Evolutionary conservation across 495 filamentous ascomycete genomes (phyloP), one percentile per base, ranked within the genome.

Genomic region (Opeltia flavorubescens): DNA sequence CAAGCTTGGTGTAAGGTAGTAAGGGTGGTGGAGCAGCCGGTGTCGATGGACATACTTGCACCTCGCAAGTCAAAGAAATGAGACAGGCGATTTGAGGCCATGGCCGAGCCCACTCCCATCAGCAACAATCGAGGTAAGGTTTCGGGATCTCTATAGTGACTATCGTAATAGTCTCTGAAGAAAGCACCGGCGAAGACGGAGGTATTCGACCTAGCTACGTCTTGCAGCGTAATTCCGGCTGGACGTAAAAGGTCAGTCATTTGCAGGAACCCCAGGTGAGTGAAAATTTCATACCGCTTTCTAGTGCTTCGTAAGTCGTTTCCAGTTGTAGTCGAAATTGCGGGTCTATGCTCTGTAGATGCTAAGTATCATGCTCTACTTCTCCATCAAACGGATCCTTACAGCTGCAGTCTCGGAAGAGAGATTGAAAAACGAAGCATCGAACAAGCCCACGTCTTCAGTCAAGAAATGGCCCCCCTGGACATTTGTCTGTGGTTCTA

Each of bases 281-380:
- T n/a, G n/a, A n/a, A n/a, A n/a, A n/a, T n/a, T n/a, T n/a, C n/a
- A n/a, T 33, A 46, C 50, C 53, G 24, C 50, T 34, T 51, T 78
- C 75, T 9, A 77, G 57, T 0, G 66, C 68, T 46, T 78, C 72
- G 26, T 75, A 77, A 12, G 66, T 61, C 5, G 62, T 57, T 50
- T 77, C 75, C 5, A 78, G 62, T 18, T 72, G 54, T 25, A 72
- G 54, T 21, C 63, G 49, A 38, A 64, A 59, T 31, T 65, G 60
- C n/a, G 62, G 62, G 33, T 65, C 62, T 50, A 65, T 60, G 12
- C 50, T 36, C 29, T 50, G 3, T n/a, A n/a, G n/a, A n/a, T n/a
- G n/a, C n/a, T n/a, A n/a, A n/a, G n/a, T n/a, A n/a, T n/a, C n/a
- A n/a, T n/a, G n/a, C n/a, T n/a, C n/a, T n/a, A n/a, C n/a, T n/a